Evolutionary conservation across 345 rosid genomes (phyloP).

Genomic region (Citrus sp.): DNA sequence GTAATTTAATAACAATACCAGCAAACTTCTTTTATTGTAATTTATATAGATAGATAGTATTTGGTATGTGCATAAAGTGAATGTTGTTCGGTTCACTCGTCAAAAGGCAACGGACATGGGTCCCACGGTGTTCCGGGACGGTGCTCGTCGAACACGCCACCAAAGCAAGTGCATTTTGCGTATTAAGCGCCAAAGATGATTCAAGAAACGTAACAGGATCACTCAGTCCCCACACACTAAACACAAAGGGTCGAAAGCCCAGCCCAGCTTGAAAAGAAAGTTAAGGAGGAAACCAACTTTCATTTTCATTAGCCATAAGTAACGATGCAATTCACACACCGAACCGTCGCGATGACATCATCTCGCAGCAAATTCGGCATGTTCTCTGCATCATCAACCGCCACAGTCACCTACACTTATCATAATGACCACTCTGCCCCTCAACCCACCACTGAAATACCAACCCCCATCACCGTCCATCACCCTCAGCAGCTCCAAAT

Average conservation of each 20-base stretch:
- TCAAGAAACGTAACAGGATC: constrained; percentile 7
- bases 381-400: constrained; percentile 29
- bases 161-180: neutral
- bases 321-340: neutral
- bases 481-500: constrained; percentile 23
- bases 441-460: constrained; percentile 26
- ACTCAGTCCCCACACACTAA: neutral
- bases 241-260: neutral
- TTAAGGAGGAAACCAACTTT: neutral
- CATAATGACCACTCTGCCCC: constrained; percentile 35
- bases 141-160: neutral
- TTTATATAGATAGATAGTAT: too few species aligned
- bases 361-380: constrained; percentile 31
- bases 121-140: constrained; percentile 10
- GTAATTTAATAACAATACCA: neutral
- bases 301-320: neutral
- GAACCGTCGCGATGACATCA: constrained; percentile 26
- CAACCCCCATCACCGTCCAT: constrained; percentile 23
- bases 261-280: neutral
- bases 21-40: neutral
- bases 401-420: constrained; percentile 37
- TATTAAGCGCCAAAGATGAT: constrained; percentile 6
- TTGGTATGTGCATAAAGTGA: neutral
- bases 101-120: constrained; percentile 1
- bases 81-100: neutral